Evolutionary conservation across 768 basidiomycete species (phyloP), one percentile per base, ranked within the genome.

Genomic region (Hemileccinum impolitum): DNA sequence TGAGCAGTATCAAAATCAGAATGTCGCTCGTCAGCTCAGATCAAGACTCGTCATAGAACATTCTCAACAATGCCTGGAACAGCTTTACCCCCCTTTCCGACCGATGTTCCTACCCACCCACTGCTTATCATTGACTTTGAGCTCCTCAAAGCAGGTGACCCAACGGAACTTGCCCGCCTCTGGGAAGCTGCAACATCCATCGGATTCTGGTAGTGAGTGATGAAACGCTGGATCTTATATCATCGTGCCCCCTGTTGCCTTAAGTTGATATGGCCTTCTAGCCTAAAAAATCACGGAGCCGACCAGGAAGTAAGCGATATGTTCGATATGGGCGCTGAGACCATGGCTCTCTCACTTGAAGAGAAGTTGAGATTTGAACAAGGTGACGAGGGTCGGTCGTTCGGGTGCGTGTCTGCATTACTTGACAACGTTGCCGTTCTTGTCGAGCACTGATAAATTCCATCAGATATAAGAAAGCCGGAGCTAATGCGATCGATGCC

Each of bases 401-500:
- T 69, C 39, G 74, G 74, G 73, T 62, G 28, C 23, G 48, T 50
- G 17, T 17, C 35, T 2, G 3, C 5, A 31, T 43, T 4, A 17
- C 11, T 32, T 18, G 6, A 0, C 23, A 28, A 3, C 12, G 13
- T 34, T 19, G 18, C 37, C 12, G 23, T 28, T 13, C 8, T 10
- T n/a, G 13, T 13, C 13, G 25, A 14, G 10, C 6, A 6, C 36
- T 54, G n/a, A 50, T 4, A 6, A n/a, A 17, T 43, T n/a, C n/a
- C 7, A 39, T 43, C 54, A 74, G 68, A 17, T 86, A 85, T 61
- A 85, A 87, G 68, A 80, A 78, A 11, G 70, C 72, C 0, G 85
- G 85, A 1, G 78, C 78, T 0, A 82, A 78, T 50, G 82, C 80
- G 2, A 77, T 81, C 4, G 82, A 87, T 57, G 76, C 79, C 18